These are phyloP conservation scores for Chenopodium formosanum DNA, from an alignment of 148 eudicot species.

Conservation along the genomic window DNA sequence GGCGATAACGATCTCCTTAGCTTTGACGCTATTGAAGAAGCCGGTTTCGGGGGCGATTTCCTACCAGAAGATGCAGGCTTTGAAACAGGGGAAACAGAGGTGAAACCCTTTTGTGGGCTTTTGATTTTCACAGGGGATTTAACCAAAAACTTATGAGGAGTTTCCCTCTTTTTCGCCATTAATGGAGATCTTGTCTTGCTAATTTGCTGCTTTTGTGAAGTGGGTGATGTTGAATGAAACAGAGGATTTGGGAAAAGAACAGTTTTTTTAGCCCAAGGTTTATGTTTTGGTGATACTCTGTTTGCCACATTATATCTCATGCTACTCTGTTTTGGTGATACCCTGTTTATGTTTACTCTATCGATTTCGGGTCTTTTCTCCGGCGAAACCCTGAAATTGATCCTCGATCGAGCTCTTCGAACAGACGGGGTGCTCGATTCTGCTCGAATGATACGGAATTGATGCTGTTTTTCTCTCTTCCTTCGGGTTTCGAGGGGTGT, in stretches of 20 bases:
- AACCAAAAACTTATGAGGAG: constrained; percentile 80
- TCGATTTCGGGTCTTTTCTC: constrained; percentile 34
- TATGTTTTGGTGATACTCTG: constrained; percentile 81
- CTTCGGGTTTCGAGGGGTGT: constrained; percentile 59
- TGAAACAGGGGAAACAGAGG: constrained; percentile 42
- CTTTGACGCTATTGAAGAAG: constrained; percentile 35
- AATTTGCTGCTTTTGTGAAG: constrained; percentile 49
- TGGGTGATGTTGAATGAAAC: constrained; percentile 69
- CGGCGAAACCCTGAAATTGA: constrained; percentile 71
- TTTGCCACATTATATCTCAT: constrained; percentile 45
- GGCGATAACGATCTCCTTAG: constrained; percentile 75
- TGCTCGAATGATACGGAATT: constrained; percentile 36
- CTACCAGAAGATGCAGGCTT: constrained; percentile 25
- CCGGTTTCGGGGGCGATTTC: constrained; percentile 31
- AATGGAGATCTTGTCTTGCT: constrained; percentile 64
- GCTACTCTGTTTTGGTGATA: constrained; percentile 9
- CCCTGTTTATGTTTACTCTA: constrained; percentile 41
- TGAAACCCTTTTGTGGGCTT: constrained; percentile 38
- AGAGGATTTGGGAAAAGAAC: constrained; percentile 87
- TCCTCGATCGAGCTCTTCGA: constrained; percentile 63
- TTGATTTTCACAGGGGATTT: constrained; percentile 63
- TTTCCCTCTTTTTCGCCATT: constrained; percentile 44
- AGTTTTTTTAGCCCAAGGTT: constrained; percentile 87
- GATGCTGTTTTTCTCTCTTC: constrained; percentile 65
- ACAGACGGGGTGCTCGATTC: constrained; percentile 40